phyloP scores from a whole-genome alignment of 345 rosid species.

The Acer yangbiense region DNA sequence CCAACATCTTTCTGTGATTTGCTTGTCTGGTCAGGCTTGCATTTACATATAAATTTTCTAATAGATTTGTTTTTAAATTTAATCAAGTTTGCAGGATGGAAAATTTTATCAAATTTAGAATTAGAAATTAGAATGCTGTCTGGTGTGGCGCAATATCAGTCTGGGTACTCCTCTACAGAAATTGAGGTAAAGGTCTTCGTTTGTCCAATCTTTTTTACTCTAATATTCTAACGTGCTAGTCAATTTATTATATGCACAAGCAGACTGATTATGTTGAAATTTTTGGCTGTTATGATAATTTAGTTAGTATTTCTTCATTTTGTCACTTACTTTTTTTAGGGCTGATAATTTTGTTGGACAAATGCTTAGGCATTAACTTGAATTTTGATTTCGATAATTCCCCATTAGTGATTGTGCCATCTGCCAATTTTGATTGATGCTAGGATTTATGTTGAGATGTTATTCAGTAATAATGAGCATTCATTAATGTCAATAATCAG shows the following conservation, averaged over 20 bases:
- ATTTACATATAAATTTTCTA: not conserved
- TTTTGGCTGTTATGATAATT: not conserved
- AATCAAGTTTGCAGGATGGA: slow-evolving; percentile 84
- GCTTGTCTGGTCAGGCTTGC: no score
- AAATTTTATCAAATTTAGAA: slow-evolving; percentile 69
- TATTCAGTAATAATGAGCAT: not conserved
- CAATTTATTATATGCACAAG: slow-evolving; percentile 20
- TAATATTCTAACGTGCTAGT: not conserved
- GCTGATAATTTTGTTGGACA: not conserved
- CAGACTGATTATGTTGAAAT: not conserved
- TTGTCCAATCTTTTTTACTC: slow-evolving; percentile 1
- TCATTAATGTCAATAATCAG: slow-evolving; percentile 34
- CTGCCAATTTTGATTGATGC: not conserved
- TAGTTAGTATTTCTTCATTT: not conserved
- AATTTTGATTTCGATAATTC: not conserved
- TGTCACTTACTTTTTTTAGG: no score
- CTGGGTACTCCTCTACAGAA: slow-evolving; percentile 83
- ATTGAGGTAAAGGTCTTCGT: slow-evolving; percentile 53
- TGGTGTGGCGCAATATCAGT: slow-evolving; percentile 64
- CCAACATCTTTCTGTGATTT: no score
- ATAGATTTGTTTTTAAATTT: slow-evolving; percentile 8
- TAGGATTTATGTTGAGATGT: not conserved
- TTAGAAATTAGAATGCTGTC: slow-evolving; percentile 76
- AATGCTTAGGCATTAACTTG: not conserved
- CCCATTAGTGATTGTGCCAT: not conserved